Base-by-base conservation (phyloP, 768 basidiomycete species). In the Pisolithus orientalis region DNA sequence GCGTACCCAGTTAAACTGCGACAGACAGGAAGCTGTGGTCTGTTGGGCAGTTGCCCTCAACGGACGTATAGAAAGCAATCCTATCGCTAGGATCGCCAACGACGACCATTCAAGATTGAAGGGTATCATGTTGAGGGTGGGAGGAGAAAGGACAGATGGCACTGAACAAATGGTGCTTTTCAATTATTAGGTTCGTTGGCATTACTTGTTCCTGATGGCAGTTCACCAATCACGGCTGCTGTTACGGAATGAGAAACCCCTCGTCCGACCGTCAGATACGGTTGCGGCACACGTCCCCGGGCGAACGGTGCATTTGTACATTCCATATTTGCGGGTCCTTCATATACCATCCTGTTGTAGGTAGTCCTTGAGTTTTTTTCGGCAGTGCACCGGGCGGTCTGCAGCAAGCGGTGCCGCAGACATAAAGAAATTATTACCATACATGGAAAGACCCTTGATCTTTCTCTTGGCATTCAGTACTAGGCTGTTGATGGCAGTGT, bases 1-100 rank as follows among this genome's bases (percentile, higher is more conserved):
- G 51, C 67, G 9, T 47, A 67, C 69, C 70, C 69, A 70, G 49
- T 34, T 24, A 39, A 56, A 69, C 24, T 49, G 31, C 38, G 55
- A 48, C 0, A 47, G 37, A 52, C 70, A 70, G 11, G 21, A n/a
- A 16, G 44, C 67, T 11, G 44, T 7, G 6, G 69, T 44, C 1
- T 56, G 46, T 46, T 70, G 69, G 7, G 68, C 67, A 5, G 52
- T 44, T 17, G 44, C 44, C 16, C 51, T 47, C 3, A 44, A 6
- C 1, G 61, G 69, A 24, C 53, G 55, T 6, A 49, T 16, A n/a
- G 52, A 51, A 37, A 68, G 54, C 11, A 64, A 32, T 8, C 46
- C 59, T 10, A 47, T 27, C 6, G 50, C 21, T 21, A 68, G 54
- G 44, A 63, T 39, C 39, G 55, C 57, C 42, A 65, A 50, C 7